Evolutionary conservation across 2,329 filamentous ascomycete species (phyloP).

Genomic region (Ascochyta viciae-villosae): DNA sequence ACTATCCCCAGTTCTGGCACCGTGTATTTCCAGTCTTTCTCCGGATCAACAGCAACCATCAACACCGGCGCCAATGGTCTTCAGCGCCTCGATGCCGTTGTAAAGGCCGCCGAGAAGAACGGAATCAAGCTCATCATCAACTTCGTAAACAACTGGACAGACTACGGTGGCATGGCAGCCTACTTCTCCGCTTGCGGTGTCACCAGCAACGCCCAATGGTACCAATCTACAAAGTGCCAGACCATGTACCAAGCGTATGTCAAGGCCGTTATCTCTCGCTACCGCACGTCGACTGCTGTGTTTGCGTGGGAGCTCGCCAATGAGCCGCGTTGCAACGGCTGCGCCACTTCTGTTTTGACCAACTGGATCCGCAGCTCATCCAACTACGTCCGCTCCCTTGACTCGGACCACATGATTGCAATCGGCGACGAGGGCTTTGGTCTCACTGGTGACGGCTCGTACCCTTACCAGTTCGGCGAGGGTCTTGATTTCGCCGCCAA

Average conservation of each 20-base stretch:
- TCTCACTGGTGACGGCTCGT: slow-evolving; percentile 35
- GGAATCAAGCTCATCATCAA: slow-evolving; percentile 63
- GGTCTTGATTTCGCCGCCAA: slow-evolving; percentile 63
- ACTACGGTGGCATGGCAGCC: slow-evolving; percentile 66
- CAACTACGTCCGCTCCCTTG: slow-evolving; percentile 61
- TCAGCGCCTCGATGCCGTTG: slow-evolving; percentile 59
- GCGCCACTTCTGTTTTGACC: slow-evolving; percentile 52
- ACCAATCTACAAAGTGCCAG: slow-evolving; percentile 59
- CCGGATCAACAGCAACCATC: slow-evolving; percentile 53
- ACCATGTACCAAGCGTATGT: slow-evolving; percentile 59
- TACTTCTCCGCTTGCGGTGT: slow-evolving; percentile 63
- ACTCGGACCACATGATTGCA: slow-evolving; percentile 62
- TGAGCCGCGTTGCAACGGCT: slow-evolving; percentile 48
- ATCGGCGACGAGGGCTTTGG: slow-evolving; percentile 59
- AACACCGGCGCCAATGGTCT: slow-evolving; percentile 57
- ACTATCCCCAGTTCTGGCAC: slow-evolving; percentile 49
- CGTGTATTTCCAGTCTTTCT: slow-evolving; percentile 64
- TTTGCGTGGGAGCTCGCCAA: slow-evolving; percentile 65
- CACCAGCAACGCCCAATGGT: slow-evolving; percentile 58
- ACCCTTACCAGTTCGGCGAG: slow-evolving; percentile 52
- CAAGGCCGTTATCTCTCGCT: slow-evolving; percentile 58
- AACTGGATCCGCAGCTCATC: slow-evolving; percentile 63
- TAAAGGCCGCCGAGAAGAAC: slow-evolving; percentile 57
- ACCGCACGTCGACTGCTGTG: slow-evolving; percentile 57
- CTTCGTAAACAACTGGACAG: slow-evolving; percentile 66